Evolutionary conservation across 2,329 filamentous ascomycete genomes (phyloP).

Genomic region (Trichoderma polysporum): DNA sequence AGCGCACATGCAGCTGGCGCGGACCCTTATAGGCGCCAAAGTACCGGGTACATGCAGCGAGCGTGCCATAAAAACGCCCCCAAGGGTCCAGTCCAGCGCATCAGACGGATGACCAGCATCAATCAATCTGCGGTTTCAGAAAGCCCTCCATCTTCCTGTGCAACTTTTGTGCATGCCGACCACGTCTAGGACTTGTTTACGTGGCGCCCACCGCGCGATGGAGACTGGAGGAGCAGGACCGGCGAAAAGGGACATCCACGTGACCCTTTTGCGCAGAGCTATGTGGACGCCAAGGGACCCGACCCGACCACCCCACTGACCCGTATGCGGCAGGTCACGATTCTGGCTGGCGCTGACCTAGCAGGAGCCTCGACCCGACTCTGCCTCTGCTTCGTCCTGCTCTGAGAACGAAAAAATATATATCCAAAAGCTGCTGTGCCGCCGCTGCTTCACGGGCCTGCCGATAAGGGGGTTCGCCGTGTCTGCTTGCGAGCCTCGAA

Average conservation of each 20-base stretch:
- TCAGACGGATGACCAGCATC: conserved; percentile 3
- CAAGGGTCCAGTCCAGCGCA: conserved; percentile 6
- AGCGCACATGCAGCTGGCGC: conserved; percentile 10
- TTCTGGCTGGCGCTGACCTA: conserved; percentile 21
- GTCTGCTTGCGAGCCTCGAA: conserved; percentile 2
- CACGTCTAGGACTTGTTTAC: not conserved
- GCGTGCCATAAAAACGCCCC: not conserved
- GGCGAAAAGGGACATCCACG: conserved; percentile 20
- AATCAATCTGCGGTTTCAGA: conserved; percentile 6
- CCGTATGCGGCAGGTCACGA: conserved; percentile 24
- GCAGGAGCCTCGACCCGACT: conserved; percentile 1
- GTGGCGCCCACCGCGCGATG: conserved; percentile 13
- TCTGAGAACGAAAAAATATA: not conserved
- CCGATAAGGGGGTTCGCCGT: conserved; percentile 12
- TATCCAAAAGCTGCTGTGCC: conserved; percentile 1
- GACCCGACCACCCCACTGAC: conserved; percentile 19
- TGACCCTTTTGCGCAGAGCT: conserved; percentile 15
- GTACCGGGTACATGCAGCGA: conserved; percentile 1
- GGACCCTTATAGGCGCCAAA: conserved; percentile 1
- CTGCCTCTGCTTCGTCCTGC: not conserved
- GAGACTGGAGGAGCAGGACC: conserved; percentile 1
- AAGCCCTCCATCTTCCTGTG: not conserved
- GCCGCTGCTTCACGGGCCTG: conserved; percentile 19
- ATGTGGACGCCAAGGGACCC: conserved; percentile 19
- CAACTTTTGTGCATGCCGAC: conserved; percentile 1